A percentile compares a stretch with the other conserved stretches of the same genome.
phyloP scores from a whole-genome alignment of 1,284 basidiomycete species.

The Puccinia horiana region DNA sequence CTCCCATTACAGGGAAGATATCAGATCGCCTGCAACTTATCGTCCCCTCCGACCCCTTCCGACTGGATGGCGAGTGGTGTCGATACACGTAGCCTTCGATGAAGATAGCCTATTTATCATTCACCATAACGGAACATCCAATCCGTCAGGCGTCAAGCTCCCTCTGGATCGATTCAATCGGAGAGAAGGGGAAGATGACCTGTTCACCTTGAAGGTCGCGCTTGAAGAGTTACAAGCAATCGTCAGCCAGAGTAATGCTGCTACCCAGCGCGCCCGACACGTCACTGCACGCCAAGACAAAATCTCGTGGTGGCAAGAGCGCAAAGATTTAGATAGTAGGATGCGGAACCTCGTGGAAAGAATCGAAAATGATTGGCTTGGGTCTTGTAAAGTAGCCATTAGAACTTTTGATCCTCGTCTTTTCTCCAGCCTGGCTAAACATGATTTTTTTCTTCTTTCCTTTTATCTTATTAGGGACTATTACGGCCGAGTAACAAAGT shows the following conservation, averaged over 20 bases:
- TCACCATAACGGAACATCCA: conserved; percentile 65
- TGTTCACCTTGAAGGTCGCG: conserved; percentile 75
- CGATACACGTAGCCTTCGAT: conserved; percentile 79
- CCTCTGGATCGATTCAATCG: conserved; percentile 77
- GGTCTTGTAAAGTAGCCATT: conserved; percentile 83
- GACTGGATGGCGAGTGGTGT: conserved; percentile 78
- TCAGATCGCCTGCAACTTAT: conserved; percentile 21
- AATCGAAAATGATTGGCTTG: conserved; percentile 94
- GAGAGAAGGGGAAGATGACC: conserved; percentile 71
- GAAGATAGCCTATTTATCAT: conserved; percentile 79
- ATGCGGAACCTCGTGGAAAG: conserved; percentile 75
- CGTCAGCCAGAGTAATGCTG: conserved; percentile 73
- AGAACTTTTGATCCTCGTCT: not conserved
- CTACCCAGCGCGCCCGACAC: conserved; percentile 72
- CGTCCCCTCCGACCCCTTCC: conserved; percentile 65
- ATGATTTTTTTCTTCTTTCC: not conserved
- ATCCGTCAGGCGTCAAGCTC: conserved; percentile 78
- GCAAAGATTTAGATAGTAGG: conserved; percentile 73
- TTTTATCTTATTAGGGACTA: conserved; percentile 19
- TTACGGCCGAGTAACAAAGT: conserved; percentile 39
- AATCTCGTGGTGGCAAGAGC: conserved; percentile 78
- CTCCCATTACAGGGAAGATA: conserved; percentile 26
- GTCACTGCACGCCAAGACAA: conserved; percentile 64
- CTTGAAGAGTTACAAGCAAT: conserved; percentile 75
- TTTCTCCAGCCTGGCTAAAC: not conserved